Evolutionary conservation across 306 rosid genomes (phyloP).

Genomic region (Cucumis hystrix): DNA sequence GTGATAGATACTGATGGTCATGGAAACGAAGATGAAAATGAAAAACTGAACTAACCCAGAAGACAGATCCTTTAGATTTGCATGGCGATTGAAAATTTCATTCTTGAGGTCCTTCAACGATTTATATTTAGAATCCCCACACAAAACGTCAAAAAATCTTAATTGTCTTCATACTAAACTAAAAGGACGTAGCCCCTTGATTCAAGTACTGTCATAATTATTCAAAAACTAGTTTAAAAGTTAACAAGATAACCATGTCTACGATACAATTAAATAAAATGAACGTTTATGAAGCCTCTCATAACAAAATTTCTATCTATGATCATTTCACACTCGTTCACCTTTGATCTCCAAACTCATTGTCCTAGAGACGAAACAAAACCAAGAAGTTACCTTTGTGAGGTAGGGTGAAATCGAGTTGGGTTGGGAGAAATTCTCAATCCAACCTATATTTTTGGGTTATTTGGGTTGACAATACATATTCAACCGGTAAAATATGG

Average conservation of each 20-base stretch:
- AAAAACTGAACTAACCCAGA: conserved; percentile 61
- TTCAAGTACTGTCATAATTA: not conserved
- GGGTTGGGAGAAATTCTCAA: too few species aligned
- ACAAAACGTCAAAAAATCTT: not conserved
- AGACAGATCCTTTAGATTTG: conserved; percentile 59
- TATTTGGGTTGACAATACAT: too few species aligned
- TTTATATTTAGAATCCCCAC: conserved; percentile 44
- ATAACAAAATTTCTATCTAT: not conserved
- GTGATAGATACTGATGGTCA: not conserved
- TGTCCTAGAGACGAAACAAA: conserved; percentile 2
- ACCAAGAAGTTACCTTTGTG: conserved; percentile 31
- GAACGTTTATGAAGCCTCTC: not conserved
- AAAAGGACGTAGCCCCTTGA: not conserved
- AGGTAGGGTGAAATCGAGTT: too few species aligned
- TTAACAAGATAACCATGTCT: not conserved
- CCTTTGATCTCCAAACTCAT: not conserved
- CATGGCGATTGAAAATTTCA: conserved; percentile 54
- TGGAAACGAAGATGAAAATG: conserved; percentile 1
- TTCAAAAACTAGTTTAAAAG: not conserved
- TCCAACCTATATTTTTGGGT: too few species aligned
- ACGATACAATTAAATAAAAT: not conserved
- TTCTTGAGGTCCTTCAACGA: conserved; percentile 66
- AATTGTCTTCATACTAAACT: not conserved
- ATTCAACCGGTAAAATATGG: too few species aligned
- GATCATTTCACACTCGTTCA: not conserved